A percentile compares a stretch with the other conserved stretches of the same genome.
Evolutionary conservation across 1,284 basidiomycete species (phyloP).

Genomic region (Leccinum subatratum): DNA sequence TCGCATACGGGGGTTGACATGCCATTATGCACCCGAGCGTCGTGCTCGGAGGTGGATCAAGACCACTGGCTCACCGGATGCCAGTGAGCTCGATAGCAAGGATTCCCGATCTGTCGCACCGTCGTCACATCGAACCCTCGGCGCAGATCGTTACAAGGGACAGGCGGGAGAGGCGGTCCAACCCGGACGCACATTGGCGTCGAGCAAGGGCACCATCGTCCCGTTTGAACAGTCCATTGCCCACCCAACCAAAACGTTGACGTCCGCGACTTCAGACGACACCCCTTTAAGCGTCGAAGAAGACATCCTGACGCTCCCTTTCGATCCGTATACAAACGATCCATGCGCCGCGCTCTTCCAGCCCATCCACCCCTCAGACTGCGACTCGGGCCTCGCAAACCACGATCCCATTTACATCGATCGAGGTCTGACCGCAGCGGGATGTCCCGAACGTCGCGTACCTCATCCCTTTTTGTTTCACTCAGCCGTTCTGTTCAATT

Average conservation of each 20-base stretch:
- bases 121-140: not conserved
- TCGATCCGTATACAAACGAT: constrained; percentile 1
- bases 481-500: not conserved
- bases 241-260: not conserved
- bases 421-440: not conserved
- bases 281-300: not conserved
- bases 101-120: not conserved
- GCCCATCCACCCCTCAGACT: not conserved
- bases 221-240: not conserved
- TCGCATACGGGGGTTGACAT: constrained; percentile 43
- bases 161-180: not conserved
- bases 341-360: not conserved
- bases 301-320: not conserved
- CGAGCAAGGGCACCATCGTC: not conserved
- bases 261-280: not conserved
- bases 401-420: not conserved
- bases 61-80: not conserved
- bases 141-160: too few species aligned
- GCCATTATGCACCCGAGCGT: constrained; percentile 59
- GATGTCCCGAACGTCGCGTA: not conserved
- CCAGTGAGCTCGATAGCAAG: not conserved
- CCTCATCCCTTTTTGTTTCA: not conserved
- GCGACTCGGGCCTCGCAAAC: not conserved
- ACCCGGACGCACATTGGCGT: not conserved
- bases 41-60: constrained; percentile 62